Evolutionary conservation across 1,284 basidiomycete genomes (phyloP).

Genomic region (Tilletiaria anomala): DNA sequence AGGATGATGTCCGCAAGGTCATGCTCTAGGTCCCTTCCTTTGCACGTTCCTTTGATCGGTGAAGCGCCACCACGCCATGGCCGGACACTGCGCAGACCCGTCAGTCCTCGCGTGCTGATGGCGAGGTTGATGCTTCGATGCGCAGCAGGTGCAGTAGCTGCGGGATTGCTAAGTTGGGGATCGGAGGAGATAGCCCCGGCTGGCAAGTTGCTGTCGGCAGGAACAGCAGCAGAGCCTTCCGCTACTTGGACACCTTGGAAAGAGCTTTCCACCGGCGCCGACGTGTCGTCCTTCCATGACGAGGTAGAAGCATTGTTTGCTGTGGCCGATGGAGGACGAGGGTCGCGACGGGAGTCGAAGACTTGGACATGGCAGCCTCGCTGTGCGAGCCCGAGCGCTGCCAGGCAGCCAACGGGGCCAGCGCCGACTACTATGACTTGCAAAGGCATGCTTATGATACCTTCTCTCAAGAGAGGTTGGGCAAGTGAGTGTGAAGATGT

Average conservation of each 20-base stretch:
- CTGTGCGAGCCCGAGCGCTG: conserved; percentile 70
- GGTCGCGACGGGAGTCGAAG: conserved; percentile 67
- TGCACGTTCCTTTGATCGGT: background rate
- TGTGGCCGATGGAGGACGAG: conserved; percentile 12
- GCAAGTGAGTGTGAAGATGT: no score
- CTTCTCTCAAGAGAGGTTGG: no score
- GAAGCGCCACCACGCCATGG: background rate
- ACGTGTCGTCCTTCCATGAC: no score
- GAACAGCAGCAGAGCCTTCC: no score
- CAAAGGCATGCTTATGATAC: no score
- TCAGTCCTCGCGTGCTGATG: conserved; percentile 79
- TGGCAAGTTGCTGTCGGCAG: no score
- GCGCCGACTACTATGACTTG: conserved; percentile 53
- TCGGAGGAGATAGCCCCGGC: no score
- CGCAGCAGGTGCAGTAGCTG: no score
- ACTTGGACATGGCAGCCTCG: conserved; percentile 76
- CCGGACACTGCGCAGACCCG: conserved; percentile 60
- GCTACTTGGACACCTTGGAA: no score
- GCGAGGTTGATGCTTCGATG: conserved; percentile 84
- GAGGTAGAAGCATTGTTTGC: conserved; percentile 5
- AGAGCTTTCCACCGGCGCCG: no score
- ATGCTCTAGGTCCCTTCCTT: background rate
- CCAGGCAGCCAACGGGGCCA: conserved; percentile 85
- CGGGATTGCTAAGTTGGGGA: no score
- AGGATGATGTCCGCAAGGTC: conserved; percentile 61